Percentiles rank a stretch among this genome's conserved stretches.
These are phyloP conservation scores for Neonectria sp. DNA, from an alignment of 2,329 filamentous ascomycete genomes.

Conservation along the genomic window DNA sequence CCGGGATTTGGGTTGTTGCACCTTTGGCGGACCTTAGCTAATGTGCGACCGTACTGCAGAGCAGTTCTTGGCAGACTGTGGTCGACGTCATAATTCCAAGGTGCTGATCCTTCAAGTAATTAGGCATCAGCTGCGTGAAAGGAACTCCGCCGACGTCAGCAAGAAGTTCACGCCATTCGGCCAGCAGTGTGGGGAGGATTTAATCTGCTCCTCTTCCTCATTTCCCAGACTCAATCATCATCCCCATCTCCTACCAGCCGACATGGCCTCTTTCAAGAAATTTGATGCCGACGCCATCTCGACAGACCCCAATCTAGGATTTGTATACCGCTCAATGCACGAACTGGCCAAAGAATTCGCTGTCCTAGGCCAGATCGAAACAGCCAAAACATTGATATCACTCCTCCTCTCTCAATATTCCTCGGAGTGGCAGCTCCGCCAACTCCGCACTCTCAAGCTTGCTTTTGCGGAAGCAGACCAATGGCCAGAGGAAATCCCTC, in stretches of 20 bases:
- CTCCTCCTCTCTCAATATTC: constrained; percentile 37
- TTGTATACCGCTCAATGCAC: constrained; percentile 26
- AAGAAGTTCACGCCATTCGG: too few relatives aligned
- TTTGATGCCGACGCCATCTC: constrained; percentile 30
- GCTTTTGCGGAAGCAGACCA: constrained; percentile 33
- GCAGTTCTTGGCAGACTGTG: too few relatives aligned
- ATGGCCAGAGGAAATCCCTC: constrained; percentile 37
- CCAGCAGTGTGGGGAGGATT: too few relatives aligned
- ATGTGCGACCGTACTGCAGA: too few relatives aligned
- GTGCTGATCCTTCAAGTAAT: too few relatives aligned
- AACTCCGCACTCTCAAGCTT: constrained; percentile 23
- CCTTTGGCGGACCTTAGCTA: too few relatives aligned
- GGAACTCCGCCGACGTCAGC: too few relatives aligned
- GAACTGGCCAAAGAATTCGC: constrained; percentile 39
- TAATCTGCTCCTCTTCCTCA: too few relatives aligned
- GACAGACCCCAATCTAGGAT: constrained; percentile 21
- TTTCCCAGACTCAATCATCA: too few relatives aligned
- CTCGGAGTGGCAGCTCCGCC: constrained; percentile 35
- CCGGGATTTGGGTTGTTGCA: too few relatives aligned
- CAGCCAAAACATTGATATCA: constrained; percentile 29
- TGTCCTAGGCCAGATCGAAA: constrained; percentile 35
- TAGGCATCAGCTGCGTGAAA: too few relatives aligned
- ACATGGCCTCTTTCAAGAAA: constrained; percentile 14
- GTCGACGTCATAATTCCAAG: too few relatives aligned
- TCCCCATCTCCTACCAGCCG: neutral